Base-by-base conservation (phyloP, 345 rosid species). In the Populus nigra region DNA sequence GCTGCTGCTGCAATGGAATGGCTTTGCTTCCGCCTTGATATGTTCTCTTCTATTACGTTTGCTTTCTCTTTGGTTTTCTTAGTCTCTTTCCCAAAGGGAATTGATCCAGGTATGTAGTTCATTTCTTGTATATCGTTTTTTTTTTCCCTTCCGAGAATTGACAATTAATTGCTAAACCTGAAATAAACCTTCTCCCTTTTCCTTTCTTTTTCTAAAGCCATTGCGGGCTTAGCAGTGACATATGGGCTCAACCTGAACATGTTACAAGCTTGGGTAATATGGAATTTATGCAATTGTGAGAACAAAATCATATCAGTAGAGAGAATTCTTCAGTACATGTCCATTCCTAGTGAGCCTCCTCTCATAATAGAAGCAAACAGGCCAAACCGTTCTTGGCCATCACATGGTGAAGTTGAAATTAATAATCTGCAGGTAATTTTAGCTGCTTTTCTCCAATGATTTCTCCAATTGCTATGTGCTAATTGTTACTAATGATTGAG, bases 291-390 rank as follows among this genome's bases (percentile, higher is more conserved):
- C 87, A 79, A 69, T 68, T 73, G 88, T 39, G 97, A 94, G 88
- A 93, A 91, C 85, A 86, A 87, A 83, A 93, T 94, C 79, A 93
- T 93, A 84, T 88, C 98, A 13, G 97, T 94, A 8, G 97, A 94
- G 84, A 90, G 96, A 76, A 90, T 94, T 31, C 86, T 94, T 79
- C 97, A 94, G 87, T 92, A 92, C 83, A 83, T 87, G 68, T 81
- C 70, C 47, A 89, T 90, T 71, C 85, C 90, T 4, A 90, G 90
- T 69, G 98, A 94, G 77, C 93, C 98, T 73, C 89, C 97, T 59
- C 91, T 94, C 69, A 86, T 86, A 29, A 83, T 90, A 41, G 97
- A 91, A 73, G 79, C 84, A 25, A 89, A 79, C 65, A 80, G 82
- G 67, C 96, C 93, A 1, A 79, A 75, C 39, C 74, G 4, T 33